These are phyloP conservation scores for Fusarium tuaranense DNA, from an alignment of 2,329 filamentous ascomycete species.

Conservation along the genomic window DNA sequence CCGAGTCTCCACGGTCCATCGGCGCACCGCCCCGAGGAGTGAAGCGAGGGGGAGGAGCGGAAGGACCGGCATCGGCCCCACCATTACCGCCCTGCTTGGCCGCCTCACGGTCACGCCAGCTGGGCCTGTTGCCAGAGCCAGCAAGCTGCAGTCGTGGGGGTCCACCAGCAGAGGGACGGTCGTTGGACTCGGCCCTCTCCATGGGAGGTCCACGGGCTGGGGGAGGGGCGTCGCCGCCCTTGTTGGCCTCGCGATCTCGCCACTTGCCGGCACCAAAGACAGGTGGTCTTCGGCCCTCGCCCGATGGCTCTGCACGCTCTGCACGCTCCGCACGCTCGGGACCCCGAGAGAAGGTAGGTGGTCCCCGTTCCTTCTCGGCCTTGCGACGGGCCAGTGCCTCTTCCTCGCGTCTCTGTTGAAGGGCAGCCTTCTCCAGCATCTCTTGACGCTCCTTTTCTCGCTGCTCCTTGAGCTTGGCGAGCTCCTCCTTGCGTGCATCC, in stretches of 20 bases:
- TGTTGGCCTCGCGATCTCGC: constrained; percentile 54
- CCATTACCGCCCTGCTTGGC: constrained; percentile 55
- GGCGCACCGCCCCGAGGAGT: constrained; percentile 53
- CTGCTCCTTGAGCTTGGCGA: constrained; percentile 75
- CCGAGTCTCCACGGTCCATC: constrained; percentile 58
- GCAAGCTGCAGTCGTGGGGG: constrained; percentile 73
- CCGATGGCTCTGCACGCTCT: constrained; percentile 41
- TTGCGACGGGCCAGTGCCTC: constrained; percentile 84
- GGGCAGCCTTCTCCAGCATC: constrained; percentile 70
- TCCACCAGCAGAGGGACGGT: constrained; percentile 55
- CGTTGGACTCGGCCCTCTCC: constrained; percentile 62
- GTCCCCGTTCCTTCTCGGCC: constrained; percentile 69
- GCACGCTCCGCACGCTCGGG: constrained; percentile 45
- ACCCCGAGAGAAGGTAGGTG: constrained; percentile 40
- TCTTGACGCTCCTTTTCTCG: constrained; percentile 77
- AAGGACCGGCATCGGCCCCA: constrained; percentile 50
- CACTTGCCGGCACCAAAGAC: constrained; percentile 55
- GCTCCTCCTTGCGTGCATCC: constrained; percentile 80
- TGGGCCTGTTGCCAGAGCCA: constrained; percentile 65
- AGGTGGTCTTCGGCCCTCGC: constrained; percentile 50
- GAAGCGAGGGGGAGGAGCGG: constrained; percentile 54
- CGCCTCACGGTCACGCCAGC: constrained; percentile 81
- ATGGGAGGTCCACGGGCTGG: constrained; percentile 47
- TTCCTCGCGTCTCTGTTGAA: constrained; percentile 86
- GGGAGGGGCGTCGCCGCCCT: constrained; percentile 46